Evolutionary conservation across 2,329 filamentous ascomycete genomes (phyloP).

Genomic region (Curvularia lunata): DNA sequence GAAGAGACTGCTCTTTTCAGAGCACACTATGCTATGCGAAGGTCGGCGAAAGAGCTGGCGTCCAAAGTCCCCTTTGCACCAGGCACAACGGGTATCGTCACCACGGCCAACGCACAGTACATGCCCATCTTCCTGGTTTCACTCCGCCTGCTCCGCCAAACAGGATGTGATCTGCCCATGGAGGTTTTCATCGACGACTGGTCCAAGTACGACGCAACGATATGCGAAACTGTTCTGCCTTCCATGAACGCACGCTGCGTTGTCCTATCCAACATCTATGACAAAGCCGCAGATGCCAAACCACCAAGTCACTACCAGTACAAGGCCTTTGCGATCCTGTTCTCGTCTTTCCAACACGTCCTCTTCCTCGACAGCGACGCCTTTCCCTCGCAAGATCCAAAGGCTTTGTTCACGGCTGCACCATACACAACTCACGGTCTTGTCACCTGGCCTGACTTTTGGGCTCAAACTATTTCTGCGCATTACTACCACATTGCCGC

Average conservation of each 20-base stretch:
- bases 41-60: constrained; percentile 22
- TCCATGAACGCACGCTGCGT: constrained; percentile 50
- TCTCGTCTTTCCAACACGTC: constrained; percentile 65
- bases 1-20: constrained; percentile 28
- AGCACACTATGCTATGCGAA: constrained; percentile 32
- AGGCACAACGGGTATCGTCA: constrained; percentile 57
- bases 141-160: constrained; percentile 59
- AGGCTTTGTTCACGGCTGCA: constrained; percentile 57
- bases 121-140: constrained; percentile 59
- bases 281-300: constrained; percentile 18
- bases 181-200: constrained; percentile 51
- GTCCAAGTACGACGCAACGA: constrained; percentile 47
- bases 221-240: constrained; percentile 50
- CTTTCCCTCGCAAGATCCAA: constrained; percentile 58
- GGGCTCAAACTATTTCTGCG: constrained; percentile 52
- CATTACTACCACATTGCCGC: constrained; percentile 56
- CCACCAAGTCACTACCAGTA: constrained; percentile 55
- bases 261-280: constrained; percentile 38
- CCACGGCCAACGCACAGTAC: constrained; percentile 57
- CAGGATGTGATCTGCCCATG: constrained; percentile 59
- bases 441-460: constrained; percentile 65
- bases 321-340: constrained; percentile 64
- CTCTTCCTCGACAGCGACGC: constrained; percentile 66
- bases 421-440: constrained; percentile 61
- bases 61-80: constrained; percentile 49